Conservation (phyloP, 176 grass and related monocot genomes). For the Oryza officinalis region DNA sequence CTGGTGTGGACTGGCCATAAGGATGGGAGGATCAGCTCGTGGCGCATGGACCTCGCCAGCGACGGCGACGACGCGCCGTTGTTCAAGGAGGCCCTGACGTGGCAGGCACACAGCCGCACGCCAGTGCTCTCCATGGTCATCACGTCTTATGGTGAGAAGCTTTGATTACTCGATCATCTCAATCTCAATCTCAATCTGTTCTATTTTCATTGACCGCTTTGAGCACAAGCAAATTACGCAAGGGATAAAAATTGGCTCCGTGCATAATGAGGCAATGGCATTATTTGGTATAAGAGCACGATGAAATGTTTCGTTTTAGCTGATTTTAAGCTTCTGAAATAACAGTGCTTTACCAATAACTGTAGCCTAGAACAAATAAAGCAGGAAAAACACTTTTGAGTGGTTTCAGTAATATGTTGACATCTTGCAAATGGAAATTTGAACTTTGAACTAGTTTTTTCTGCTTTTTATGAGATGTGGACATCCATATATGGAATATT, state of each 20-base stretch:
- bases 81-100: conserved; percentile 69
- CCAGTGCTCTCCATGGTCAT: conserved; percentile 81
- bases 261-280: not conserved
- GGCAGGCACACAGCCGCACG: conserved; percentile 64
- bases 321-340: conserved; percentile 23
- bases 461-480: conserved; percentile 19
- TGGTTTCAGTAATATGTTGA: not conserved
- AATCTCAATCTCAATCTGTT: not conserved
- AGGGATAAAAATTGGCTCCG: not conserved
- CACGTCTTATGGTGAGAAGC: conserved; percentile 62
- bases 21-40: conserved; percentile 82
- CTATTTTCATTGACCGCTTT: conserved; percentile 19
- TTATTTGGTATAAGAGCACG: not conserved
- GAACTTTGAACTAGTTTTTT: conserved; percentile 10
- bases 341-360: not conserved
- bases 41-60: conserved; percentile 53
- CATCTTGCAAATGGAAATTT: not conserved
- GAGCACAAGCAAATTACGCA: not conserved
- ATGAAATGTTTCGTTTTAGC: not conserved
- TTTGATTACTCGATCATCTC: not conserved
- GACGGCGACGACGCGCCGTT: not conserved
- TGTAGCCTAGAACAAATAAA: not conserved
- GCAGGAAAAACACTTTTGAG: not conserved
- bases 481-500: conserved; percentile 18
- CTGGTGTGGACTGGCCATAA: conserved; percentile 84